Evolutionary conservation across 2,329 filamentous ascomycete species (phyloP).

Genomic region (Aspergillus versicolor): DNA sequence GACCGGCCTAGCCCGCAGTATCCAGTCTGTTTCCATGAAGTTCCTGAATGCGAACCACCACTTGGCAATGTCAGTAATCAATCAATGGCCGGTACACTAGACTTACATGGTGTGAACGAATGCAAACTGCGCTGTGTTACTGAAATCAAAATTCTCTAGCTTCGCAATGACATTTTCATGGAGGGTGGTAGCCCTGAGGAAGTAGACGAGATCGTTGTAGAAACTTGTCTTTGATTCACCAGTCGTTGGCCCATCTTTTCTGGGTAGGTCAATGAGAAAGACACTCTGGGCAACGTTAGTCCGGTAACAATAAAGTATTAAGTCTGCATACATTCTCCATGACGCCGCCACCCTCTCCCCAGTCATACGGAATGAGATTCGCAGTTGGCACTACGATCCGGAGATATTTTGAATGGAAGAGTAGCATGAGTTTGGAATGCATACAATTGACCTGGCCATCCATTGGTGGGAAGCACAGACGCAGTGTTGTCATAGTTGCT

Average conservation of each 20-base stretch:
- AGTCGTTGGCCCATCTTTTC: slow-evolving; percentile 29
- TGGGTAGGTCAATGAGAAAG: slow-evolving; percentile 89
- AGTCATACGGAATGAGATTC: slow-evolving; percentile 82
- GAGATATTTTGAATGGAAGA: slow-evolving; percentile 73
- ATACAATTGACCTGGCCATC: slow-evolving; percentile 68
- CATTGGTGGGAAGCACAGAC: slow-evolving; percentile 80
- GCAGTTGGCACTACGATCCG: slow-evolving; percentile 83
- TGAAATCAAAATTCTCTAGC: slow-evolving; percentile 78
- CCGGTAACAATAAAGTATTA: slow-evolving; percentile 4
- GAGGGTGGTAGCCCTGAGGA: slow-evolving; percentile 66
- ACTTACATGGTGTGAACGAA: slow-evolving; percentile 84
- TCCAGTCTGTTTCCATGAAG: slow-evolving; percentile 58
- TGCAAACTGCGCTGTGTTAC: slow-evolving; percentile 65
- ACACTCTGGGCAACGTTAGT: slow-evolving; percentile 56
- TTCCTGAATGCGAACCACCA: slow-evolving; percentile 56
- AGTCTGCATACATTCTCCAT: slow-evolving; percentile 72
- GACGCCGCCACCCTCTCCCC: slow-evolving; percentile 73
- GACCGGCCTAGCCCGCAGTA: slow-evolving; percentile 71
- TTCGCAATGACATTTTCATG: slow-evolving; percentile 65
- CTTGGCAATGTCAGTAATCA: slow-evolving; percentile 35
- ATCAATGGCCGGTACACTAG: neutral
- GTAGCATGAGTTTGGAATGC: slow-evolving; percentile 91
- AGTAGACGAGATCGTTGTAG: slow-evolving; percentile 67
- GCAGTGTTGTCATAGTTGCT: slow-evolving; percentile 53
- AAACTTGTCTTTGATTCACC: slow-evolving; percentile 53